phyloP scores from a whole-genome alignment of 2,329 filamentous ascomycete species.

The Ophiocordyceps robertsii region DNA sequence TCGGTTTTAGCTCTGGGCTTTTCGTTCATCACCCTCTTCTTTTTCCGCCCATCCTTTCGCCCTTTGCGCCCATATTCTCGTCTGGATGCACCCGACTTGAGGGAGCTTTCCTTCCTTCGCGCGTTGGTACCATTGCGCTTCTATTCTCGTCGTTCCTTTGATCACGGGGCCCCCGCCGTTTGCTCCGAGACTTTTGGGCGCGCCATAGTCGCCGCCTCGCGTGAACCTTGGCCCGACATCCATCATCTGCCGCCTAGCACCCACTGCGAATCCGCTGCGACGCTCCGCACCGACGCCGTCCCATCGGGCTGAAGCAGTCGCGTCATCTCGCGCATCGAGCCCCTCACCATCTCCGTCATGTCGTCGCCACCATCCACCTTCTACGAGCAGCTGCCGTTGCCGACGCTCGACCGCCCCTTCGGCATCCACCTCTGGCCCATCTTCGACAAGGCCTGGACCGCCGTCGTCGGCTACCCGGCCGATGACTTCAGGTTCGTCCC shows the following conservation, averaged over 20 bases:
- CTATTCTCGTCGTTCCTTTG: conserved; percentile 2
- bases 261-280: not conserved
- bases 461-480: conserved; percentile 65
- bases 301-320: not conserved
- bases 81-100: not conserved
- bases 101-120: conserved; percentile 9
- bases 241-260: no score
- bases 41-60: not conserved
- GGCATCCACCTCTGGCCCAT: conserved; percentile 78
- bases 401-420: conserved; percentile 83
- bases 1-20: not conserved
- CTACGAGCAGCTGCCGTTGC: conserved; percentile 48
- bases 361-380: conserved; percentile 27
- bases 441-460: conserved; percentile 77
- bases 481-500: conserved; percentile 75
- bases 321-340: not conserved
- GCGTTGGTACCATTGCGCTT: conserved; percentile 3
- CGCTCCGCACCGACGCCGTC: not conserved
- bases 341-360: conserved; percentile 14
- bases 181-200: not conserved
- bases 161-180: not conserved
- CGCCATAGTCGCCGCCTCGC: conserved; percentile 1
- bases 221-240: not conserved
- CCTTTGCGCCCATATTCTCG: conserved; percentile 3
- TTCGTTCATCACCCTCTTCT: not conserved